phyloP scores from a whole-genome alignment of 495 filamentous ascomycete species.

The Hypoxylon lienhwacheense region DNA sequence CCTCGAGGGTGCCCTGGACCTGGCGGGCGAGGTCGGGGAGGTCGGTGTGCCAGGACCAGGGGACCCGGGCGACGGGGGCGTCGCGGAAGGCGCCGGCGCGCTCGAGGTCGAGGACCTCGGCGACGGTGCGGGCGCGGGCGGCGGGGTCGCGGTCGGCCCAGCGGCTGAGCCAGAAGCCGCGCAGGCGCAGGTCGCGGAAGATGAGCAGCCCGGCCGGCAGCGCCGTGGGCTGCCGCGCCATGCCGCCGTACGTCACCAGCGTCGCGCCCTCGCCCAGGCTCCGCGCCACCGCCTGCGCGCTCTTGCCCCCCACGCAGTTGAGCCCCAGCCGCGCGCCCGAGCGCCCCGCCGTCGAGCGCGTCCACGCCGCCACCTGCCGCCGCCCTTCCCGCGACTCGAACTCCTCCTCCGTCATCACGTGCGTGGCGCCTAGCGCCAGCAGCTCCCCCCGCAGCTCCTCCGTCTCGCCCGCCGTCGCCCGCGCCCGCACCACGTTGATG shows the following conservation, averaged over 20 bases:
- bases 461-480: slow-evolving; percentile 62
- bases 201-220: slow-evolving; percentile 81
- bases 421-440: slow-evolving; percentile 68
- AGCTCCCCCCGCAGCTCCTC: slow-evolving; percentile 72
- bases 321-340: slow-evolving; percentile 74
- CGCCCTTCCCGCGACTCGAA: slow-evolving; percentile 62
- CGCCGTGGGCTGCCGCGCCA: slow-evolving; percentile 80
- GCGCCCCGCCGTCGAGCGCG: slow-evolving; percentile 64
- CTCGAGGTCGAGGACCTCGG: slow-evolving; percentile 75
- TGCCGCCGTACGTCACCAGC: slow-evolving; percentile 93
- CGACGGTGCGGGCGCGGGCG: slow-evolving; percentile 75
- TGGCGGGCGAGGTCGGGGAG: slow-evolving; percentile 61
- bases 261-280: slow-evolving; percentile 64
- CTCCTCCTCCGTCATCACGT: slow-evolving; percentile 80
- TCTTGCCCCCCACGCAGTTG: slow-evolving; percentile 94
- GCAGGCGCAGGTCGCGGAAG: slow-evolving; percentile 83
- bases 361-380: slow-evolving; percentile 63
- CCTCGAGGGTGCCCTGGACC: slow-evolving; percentile 74
- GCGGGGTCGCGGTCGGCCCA: slow-evolving; percentile 79
- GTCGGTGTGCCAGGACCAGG: slow-evolving; percentile 80
- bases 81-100: slow-evolving; percentile 77
- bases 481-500: slow-evolving; percentile 79
- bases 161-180: slow-evolving; percentile 91
- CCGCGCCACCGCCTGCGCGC: slow-evolving; percentile 71
- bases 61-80: slow-evolving; percentile 73